Evolutionary conservation across 169 alveolate species (phyloP).

Genomic region (Cyclospora cayetanensis): DNA sequence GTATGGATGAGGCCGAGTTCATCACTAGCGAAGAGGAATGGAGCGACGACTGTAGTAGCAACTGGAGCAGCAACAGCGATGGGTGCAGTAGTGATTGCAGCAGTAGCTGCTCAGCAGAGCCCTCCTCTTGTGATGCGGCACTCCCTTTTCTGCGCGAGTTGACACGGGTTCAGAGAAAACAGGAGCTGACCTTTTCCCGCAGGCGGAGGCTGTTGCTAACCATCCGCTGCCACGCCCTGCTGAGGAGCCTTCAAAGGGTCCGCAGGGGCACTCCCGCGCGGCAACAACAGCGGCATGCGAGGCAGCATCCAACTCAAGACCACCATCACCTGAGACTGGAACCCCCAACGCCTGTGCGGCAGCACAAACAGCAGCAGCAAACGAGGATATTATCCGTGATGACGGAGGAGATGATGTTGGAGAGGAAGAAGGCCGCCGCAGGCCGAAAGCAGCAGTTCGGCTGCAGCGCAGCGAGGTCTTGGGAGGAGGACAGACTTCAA

Average conservation of each 20-base stretch:
- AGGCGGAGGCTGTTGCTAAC: conserved; percentile 1
- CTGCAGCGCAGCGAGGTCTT: background rate
- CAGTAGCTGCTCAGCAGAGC: background rate
- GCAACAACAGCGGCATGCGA: conserved; percentile 11
- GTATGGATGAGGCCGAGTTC: background rate
- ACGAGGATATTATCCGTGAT: background rate
- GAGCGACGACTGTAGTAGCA: conserved; percentile 54
- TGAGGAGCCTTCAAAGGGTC: background rate
- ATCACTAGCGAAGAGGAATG: conserved; percentile 31
- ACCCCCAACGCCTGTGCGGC: background rate
- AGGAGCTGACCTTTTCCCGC: background rate
- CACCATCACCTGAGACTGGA: background rate
- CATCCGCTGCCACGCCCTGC: background rate
- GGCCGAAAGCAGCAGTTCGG: conserved; percentile 44
- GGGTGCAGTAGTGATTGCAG: background rate
- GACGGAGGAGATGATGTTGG: conserved; percentile 53
- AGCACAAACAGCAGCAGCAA: background rate
- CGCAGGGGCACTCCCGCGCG: background rate
- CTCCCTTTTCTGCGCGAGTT: background rate
- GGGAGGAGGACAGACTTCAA: conserved; percentile 32
- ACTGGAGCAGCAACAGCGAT: conserved; percentile 17
- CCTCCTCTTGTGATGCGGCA: background rate
- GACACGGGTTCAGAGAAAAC: background rate
- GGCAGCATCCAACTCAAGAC: background rate
- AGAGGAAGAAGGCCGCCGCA: conserved; percentile 44